Base-by-base conservation (phyloP, 345 rosid species). In the Excoecaria agallocha region DNA sequence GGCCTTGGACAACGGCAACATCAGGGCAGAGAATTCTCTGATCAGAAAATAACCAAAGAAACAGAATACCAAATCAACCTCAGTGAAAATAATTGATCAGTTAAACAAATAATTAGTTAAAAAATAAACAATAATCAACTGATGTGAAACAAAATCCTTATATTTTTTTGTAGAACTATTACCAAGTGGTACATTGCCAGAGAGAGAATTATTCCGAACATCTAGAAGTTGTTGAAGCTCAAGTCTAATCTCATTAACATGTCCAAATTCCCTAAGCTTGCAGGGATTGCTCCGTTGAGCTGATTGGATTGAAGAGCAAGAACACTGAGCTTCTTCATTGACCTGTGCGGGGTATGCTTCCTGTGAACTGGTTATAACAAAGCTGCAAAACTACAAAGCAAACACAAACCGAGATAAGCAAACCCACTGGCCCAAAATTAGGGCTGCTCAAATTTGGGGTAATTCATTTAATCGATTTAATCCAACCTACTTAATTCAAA, bases 221-320 rank as follows among this genome's bases (percentile, higher is more conserved):
- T 96, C 96, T 8, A 96, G 85, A 96, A 84, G 50, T 54, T 24
- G 77, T 96, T 95, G 70, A 81, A 95, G 90, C 99, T 91, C 77
- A 95, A 71, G 76, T 95, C 96, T 74, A 95, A 86, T 87, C 98
- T 90, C 8, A 84, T 85, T 46, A 96, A 79, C 84, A 71, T 70
- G 70, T 43, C 75, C 68, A 91, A 74, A 78, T 85, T 84, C 13
- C 99, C 99, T 79, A 96, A 84, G 86, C 94, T 91, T 0, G 99
- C 97, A 38, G 99, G 99, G 65, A 96, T 89, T 15, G 98, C 99
- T 57, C 99, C 99, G 12, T 91, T 85, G 37, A 96, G 83, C 66
- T 68, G 80, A 84, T 96, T 96, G 71, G 83, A 88, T 74, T 96
- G 97, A 71, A 96, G 77, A 70, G 98, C 92, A 43, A 96, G 92